Evolutionary conservation across 2,329 filamentous ascomycete genomes (phyloP), one percentile per base, ranked within the genome.

Genomic region (Sporothrix euskadiensis): DNA sequence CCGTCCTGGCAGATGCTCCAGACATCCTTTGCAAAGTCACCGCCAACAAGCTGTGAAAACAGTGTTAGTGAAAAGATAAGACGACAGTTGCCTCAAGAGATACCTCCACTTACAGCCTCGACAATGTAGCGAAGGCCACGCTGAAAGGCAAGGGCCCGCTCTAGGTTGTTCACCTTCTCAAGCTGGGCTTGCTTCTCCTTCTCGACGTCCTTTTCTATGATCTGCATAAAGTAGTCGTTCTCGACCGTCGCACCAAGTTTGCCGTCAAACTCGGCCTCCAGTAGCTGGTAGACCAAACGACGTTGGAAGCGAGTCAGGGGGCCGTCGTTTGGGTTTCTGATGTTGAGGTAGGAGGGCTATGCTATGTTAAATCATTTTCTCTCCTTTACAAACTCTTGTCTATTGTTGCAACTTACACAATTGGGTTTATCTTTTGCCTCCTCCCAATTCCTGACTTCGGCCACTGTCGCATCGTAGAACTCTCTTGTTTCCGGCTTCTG

Each of bases 221-320:
- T 69, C 44, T 78, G 71, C 75, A 79, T 73, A 61, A 73, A 76
- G 10, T 19, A 22, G 52, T 75, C 72, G 16, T 39, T 8, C 4
- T 47, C 74, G 14, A 65, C 59, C 3, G 72, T 59, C 12, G 75
- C 76, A 7, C 22, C 59, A 61, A 76, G 79, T 4, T 76, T 74
- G 16, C 71, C 73, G 0, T 52, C 54, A 52, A 78, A 80, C 19
- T 79, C 75, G 2, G 73, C 72, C 1, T 74, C 72, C 0, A 80
- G 49, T 1, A 81, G 30, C 54, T 80, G 78, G 47, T 77, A 70
- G 32, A 81, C 70, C 2, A 81, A 68, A 1, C 77, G 77, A 19
- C 76, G 74, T 56, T 81, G 80, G 10, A 80, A 73, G 4, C 66
- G 56, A 9, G 77, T 81, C 2, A 81, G 68, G 1, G 75, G 75